Base-by-base conservation (phyloP, 108 stramenopile genomes). In the Skeletonema potamos region DNA sequence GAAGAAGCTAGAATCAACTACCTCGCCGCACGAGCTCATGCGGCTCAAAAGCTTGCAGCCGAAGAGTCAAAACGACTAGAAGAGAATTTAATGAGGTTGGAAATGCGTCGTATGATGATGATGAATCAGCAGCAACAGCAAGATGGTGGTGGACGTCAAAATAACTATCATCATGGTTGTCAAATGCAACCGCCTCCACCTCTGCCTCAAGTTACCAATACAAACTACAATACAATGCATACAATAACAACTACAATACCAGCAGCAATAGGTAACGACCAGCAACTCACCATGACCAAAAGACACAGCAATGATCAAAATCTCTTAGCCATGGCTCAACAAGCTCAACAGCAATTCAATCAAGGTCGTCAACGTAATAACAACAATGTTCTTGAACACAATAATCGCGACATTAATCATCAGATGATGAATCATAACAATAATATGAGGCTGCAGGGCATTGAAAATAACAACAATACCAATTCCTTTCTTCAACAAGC, bases 1-100 rank as follows among this genome's bases (percentile, higher is more conserved):
- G 66, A 57, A 13, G 24, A 68, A 11, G 32, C 34, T 22, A 28
- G n/a, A 3, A 74, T 66, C 58, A 54, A 74, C 9, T 74, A 74
- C 65, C 73, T 74, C 41, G 73, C 73, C 2, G 73, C 73, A 26
- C 33, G 73, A 3, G 73, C 73, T 7, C 73, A 74, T 20, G 73
- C 73, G 2, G 73, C 73, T 15, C 73, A 74, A 59, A 66, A 66
- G 73, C 57, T 74, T 36, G 73, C 73, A 10, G 62, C 34, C 10
- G 73, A 74, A 54, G 73, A 74, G 30, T 66, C 73, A 8, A 66
- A 54, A 33, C 27, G 64, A 24, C 24, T 74, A 17, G 73, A 74
- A 37, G 73, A 74, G 55, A 74, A 74, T 46, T 26, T 74, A 24
- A 74, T 66, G 73, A 58, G 58, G 33, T 39, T 74, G 58, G 73